A percentile compares a stretch with the other conserved stretches of the same genome.
These are phyloP conservation scores for Ilyonectria destructans DNA, from an alignment of 2,329 filamentous ascomycete species.

Conservation along the genomic window DNA sequence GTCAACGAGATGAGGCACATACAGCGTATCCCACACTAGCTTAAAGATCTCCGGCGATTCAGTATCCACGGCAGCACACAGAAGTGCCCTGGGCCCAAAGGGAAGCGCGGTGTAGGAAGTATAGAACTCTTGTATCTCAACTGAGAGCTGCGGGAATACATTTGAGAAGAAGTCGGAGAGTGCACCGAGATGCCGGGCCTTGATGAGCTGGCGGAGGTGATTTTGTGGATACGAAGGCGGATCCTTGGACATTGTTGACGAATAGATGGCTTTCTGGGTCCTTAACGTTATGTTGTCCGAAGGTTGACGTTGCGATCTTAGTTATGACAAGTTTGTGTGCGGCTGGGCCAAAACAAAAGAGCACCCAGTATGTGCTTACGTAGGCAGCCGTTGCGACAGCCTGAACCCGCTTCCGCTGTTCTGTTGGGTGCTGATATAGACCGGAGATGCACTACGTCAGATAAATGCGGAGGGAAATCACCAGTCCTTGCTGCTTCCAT, in stretches of 20 bases:
- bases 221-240: not conserved
- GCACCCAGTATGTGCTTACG: too few species aligned
- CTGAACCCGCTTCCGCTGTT: too few species aligned
- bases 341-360: too few species aligned
- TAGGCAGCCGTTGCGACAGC: too few species aligned
- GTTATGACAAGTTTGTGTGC: not conserved
- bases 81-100: not conserved
- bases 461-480: too few species aligned
- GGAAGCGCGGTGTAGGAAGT: not conserved
- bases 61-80: not conserved
- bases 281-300: not conserved
- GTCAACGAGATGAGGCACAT: not conserved
- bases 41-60: not conserved
- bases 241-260: not conserved
- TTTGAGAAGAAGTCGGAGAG: constrained; percentile 3
- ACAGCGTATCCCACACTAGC: constrained; percentile 5
- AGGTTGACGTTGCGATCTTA: not conserved
- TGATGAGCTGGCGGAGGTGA: constrained; percentile 6
- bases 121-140: not conserved
- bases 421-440: too few species aligned
- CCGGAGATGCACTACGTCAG: too few species aligned
- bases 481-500: too few species aligned
- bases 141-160: not conserved
- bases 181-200: not conserved
- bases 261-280: not conserved